Conservation (phyloP, 192 early-diverging fungal species). For the Coemansia sp. region DNA sequence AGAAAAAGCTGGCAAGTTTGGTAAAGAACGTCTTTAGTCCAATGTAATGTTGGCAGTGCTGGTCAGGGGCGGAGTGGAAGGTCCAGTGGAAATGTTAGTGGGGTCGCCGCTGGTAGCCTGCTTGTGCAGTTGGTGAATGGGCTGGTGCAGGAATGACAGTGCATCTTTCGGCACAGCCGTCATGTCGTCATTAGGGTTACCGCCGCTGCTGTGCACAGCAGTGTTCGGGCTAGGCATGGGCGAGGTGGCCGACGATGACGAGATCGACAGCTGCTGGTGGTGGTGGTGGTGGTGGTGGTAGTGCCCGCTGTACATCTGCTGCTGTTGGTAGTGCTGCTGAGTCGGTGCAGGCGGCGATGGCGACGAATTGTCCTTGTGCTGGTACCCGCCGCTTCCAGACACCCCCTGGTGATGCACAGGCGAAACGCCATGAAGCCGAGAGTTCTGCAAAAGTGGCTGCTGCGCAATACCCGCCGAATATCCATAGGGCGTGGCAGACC, state of each 20-base stretch:
- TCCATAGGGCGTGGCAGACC: conserved; percentile 16
- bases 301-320: not conserved
- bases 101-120: conserved; percentile 22
- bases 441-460: conserved; percentile 9
- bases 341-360: conserved; percentile 35
- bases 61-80: conserved; percentile 34
- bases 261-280: conserved; percentile 19
- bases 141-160: conserved; percentile 52
- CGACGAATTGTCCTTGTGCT: conserved; percentile 16
- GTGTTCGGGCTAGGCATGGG: conserved; percentile 40
- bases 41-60: conserved; percentile 32
- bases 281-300: conserved; percentile 16
- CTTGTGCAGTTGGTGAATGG: conserved; percentile 51
- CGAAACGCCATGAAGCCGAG: conserved; percentile 15
- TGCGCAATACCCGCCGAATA: conserved; percentile 19
- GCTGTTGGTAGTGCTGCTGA: conserved; percentile 16
- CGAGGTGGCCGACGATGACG: conserved; percentile 43
- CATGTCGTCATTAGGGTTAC: not conserved
- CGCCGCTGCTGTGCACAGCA: conserved; percentile 14
- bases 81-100: conserved; percentile 11
- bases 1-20: not conserved
- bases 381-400: conserved; percentile 2
- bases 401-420: conserved; percentile 27
- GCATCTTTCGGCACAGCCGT: conserved; percentile 40
- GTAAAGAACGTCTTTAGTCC: not conserved